Percentiles rank a stretch among this genome's conserved stretches.
Conservation (phyloP, 139 green algal species). For the Chlorella vulgaris region DNA sequence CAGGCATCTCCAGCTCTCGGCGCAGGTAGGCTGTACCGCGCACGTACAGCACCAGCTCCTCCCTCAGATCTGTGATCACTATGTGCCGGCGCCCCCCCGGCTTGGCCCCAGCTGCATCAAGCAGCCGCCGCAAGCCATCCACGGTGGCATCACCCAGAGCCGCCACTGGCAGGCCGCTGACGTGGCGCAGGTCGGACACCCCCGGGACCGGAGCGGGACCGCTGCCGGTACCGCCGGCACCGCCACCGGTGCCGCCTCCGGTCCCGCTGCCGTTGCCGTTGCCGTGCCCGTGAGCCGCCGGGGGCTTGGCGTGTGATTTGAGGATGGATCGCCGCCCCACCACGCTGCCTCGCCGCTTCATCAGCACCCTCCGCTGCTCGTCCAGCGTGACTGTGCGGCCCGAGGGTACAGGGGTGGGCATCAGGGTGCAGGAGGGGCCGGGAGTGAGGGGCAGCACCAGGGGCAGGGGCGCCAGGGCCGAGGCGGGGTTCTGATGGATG, state of each 20-base stretch:
- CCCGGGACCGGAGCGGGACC: too few relatives aligned
- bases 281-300: neutral
- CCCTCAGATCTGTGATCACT: slow-evolving; percentile 85
- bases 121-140: slow-evolving; percentile 61
- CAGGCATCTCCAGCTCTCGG: slow-evolving; percentile 88
- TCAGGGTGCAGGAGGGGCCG: neutral
- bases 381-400: slow-evolving; percentile 38
- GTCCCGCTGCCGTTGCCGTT: too few relatives aligned
- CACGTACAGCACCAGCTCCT: slow-evolving; percentile 92
- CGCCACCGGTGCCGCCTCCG: too few relatives aligned
- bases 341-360: slow-evolving; percentile 66
- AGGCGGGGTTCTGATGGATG: slow-evolving; percentile 80
- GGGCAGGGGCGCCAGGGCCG: slow-evolving; percentile 76
- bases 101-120: slow-evolving; percentile 61
- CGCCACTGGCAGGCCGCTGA: slow-evolving; percentile 42
- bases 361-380: slow-evolving; percentile 70
- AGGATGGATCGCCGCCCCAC: slow-evolving; percentile 88
- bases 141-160: slow-evolving; percentile 48
- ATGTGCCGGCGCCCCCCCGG: slow-evolving; percentile 55
- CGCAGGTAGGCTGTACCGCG: slow-evolving; percentile 79
- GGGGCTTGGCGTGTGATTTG: slow-evolving; percentile 66
- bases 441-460: slow-evolving; percentile 34
- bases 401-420: slow-evolving; percentile 26
- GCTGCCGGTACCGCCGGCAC: too few relatives aligned
- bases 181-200: slow-evolving; percentile 51